A percentile compares a stretch with the other conserved stretches of the same genome.
Conservation (phyloP, 148 eudicot species). For the Persicaria maculosa region DNA sequence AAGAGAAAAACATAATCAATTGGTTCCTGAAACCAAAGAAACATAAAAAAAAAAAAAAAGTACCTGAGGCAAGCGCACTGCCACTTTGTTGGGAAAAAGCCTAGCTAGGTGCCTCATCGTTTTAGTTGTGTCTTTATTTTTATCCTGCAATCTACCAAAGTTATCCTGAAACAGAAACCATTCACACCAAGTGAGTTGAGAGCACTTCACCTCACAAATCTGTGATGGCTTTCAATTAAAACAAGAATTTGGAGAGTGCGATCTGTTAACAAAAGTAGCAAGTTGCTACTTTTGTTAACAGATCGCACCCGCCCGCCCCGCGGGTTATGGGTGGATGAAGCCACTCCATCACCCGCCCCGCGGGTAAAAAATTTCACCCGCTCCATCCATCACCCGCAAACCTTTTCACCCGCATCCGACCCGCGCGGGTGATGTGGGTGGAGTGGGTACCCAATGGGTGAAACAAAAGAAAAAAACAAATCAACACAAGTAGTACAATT, state of each 20-base stretch:
- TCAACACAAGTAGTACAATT: too few species aligned
- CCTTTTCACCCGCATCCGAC: too few species aligned
- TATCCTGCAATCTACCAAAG: constrained; percentile 72
- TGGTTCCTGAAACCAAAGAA: background rate
- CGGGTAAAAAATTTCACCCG: too few species aligned
- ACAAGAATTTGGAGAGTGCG: background rate
- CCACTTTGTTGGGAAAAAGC: constrained; percentile 86
- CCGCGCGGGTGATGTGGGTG: too few species aligned
- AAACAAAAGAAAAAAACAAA: too few species aligned
- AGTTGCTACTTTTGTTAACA: too few species aligned
- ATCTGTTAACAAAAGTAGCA: too few species aligned
- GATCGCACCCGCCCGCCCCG: too few species aligned
- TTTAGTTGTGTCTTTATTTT: constrained; percentile 69
- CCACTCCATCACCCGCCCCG: too few species aligned
- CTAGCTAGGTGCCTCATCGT: constrained; percentile 66
- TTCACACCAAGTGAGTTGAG: background rate
- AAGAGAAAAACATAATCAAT: background rate
- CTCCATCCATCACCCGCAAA: too few species aligned
- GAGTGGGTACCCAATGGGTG: too few species aligned
- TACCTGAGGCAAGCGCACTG: constrained; percentile 92
- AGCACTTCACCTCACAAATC: background rate
- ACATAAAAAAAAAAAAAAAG: background rate
- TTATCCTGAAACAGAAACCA: constrained; percentile 41
- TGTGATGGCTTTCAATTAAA: background rate
- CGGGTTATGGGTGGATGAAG: too few species aligned